Evolutionary conservation across 1,284 basidiomycete species (phyloP), one percentile per base, ranked within the genome.

Genomic region (Athelia sp.): DNA sequence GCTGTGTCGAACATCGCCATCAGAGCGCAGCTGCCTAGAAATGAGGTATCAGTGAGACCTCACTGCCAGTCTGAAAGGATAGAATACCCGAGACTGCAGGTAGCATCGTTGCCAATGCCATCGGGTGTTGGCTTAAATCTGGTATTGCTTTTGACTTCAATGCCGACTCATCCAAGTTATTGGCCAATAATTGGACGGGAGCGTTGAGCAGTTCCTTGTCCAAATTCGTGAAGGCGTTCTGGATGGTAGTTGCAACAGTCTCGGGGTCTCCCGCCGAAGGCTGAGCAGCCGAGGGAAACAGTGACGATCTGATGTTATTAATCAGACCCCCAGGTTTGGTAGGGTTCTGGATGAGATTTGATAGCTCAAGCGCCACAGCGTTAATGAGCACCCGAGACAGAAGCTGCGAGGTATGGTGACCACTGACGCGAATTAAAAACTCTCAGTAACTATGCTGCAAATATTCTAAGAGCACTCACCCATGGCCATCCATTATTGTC

Each of bases 401-500:
- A 24, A 98, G 75, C 50, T 83, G 79, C 3, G 91, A 93, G 1
- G 97, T 99, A 50, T 92, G 79, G 23, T 61, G 55, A 62, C 76
- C 26, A 4, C 32, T 46, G 13, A 13, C 4, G 13, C 13, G 26
- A 29, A 13, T 4, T n/a, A 13, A 29, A 29, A 29, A 15, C 17
- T 15, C 17, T 18, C 17, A 40, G 15, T 18, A 22, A 8, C 32
- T 10, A 22, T 18, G 21, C 17, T 8, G 38, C 21, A 15, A 8
- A 22, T 4, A 58, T 66, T 1, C 93, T 97, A 13, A 29, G 13
- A 29, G 13, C 4, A 6, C 26, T 29, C 13, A 13, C 26, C 26
- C 26, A 64, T 99, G 97, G 1, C 97, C 97, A 62, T 99, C 97
- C 81, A 95, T 87, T 23, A 97, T 85, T 1, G 90, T 75, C 59